phyloP scores from a whole-genome alignment of 805 yeast genomes.

The Metschnikowia baotianmanensis region DNA sequence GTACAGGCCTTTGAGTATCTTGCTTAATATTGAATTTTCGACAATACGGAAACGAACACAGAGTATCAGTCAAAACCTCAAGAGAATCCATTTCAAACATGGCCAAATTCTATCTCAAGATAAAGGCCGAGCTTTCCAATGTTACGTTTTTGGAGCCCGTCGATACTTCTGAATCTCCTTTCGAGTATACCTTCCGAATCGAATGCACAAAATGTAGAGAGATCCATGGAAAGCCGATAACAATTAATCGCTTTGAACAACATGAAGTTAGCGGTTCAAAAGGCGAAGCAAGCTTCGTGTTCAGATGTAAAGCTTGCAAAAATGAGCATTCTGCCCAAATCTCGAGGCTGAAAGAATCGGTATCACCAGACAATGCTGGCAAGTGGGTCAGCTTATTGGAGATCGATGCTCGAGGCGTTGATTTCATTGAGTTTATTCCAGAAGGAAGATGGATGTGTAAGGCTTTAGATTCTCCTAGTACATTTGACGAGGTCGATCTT shows the following conservation, averaged over 20 bases:
- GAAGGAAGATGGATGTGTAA: constrained; percentile 58
- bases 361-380: constrained; percentile 40
- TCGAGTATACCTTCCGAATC: constrained; percentile 70
- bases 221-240: constrained; percentile 64
- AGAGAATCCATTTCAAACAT: constrained; percentile 16
- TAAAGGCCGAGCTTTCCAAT: constrained; percentile 49
- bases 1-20: too few relatives aligned
- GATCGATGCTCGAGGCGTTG: constrained; percentile 86
- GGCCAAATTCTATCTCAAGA: constrained; percentile 40
- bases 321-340: constrained; percentile 38
- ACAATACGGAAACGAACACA: not conserved
- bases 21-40: not conserved
- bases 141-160: constrained; percentile 56
- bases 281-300: constrained; percentile 82
- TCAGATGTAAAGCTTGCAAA: constrained; percentile 69
- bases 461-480: constrained; percentile 51
- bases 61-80: too few relatives aligned
- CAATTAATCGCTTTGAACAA: constrained; percentile 63
- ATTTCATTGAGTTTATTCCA: constrained; percentile 65
- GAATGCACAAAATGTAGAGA: constrained; percentile 82
- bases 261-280: constrained; percentile 67
- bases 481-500: constrained; percentile 64
- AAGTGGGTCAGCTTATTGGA: constrained; percentile 51
- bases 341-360: constrained; percentile 29
- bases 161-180: constrained; percentile 61